These are phyloP conservation scores for Malassezia cuniculi DNA, from an alignment of 1,284 basidiomycete genomes.

Conservation along the genomic window DNA sequence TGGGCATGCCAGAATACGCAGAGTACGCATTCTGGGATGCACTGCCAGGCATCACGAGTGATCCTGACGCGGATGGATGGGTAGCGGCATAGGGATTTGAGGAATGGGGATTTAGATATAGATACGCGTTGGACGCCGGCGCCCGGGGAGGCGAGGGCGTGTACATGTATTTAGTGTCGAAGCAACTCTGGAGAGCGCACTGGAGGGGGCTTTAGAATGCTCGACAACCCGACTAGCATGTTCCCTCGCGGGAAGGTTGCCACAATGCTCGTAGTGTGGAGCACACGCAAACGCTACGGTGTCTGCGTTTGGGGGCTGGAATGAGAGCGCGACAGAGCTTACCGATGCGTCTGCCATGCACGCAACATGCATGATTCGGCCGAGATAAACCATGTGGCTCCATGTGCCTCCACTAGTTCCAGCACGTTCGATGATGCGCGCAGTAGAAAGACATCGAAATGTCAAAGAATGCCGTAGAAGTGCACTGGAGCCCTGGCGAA, in stretches of 20 bases:
- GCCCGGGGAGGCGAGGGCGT: constrained; percentile 12
- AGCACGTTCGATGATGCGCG: constrained; percentile 12
- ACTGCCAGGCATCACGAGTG: too few relatives aligned
- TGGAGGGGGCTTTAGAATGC: too few relatives aligned
- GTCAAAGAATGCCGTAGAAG: constrained; percentile 6
- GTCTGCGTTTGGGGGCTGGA: neutral
- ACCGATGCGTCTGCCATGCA: neutral
- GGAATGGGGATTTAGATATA: constrained; percentile 11
- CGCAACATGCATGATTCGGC: neutral
- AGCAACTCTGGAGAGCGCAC: too few relatives aligned
- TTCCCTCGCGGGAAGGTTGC: constrained; percentile 4
- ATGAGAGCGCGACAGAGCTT: too few relatives aligned
- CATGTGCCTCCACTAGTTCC: constrained; percentile 4
- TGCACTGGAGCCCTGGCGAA: neutral
- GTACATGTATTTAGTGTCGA: too few relatives aligned
- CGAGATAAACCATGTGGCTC: neutral
- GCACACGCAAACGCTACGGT: neutral
- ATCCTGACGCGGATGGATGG: too few relatives aligned
- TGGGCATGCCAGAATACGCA: too few relatives aligned
- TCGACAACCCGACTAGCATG: constrained; percentile 7
- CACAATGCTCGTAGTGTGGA: too few relatives aligned
- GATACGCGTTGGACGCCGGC: constrained; percentile 11
- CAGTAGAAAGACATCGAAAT: constrained; percentile 9
- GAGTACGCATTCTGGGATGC: too few relatives aligned
- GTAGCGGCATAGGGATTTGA: neutral